Evolutionary conservation across 108 stramenopile genomes (phyloP).

Genomic region (Discostella stelligeroides): DNA sequence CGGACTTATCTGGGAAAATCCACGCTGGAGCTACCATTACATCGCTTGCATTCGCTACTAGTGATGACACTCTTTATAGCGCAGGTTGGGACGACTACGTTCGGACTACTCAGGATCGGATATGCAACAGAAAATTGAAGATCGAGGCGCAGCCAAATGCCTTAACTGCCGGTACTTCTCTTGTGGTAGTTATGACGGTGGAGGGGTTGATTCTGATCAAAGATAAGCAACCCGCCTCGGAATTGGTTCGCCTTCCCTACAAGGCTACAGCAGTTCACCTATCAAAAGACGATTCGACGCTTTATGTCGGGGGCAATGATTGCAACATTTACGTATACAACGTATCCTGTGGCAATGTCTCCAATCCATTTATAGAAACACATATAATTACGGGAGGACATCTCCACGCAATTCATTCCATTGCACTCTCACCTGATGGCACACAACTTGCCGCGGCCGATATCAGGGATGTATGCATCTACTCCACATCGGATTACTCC

Average conservation of each 20-base stretch:
- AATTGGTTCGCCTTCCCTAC: constrained; percentile 60
- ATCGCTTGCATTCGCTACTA: constrained; percentile 50
- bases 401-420: constrained; percentile 79
- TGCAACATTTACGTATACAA: constrained; percentile 88
- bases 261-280: constrained; percentile 76
- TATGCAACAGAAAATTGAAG: constrained; percentile 46
- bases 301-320: constrained; percentile 94
- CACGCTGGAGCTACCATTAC: constrained; percentile 78
- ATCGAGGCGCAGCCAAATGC: constrained; percentile 88
- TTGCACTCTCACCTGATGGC: constrained; percentile 85
- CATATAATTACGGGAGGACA: constrained; percentile 69
- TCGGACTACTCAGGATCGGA: constrained; percentile 46
- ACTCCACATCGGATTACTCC: constrained; percentile 49
- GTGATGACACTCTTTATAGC: constrained; percentile 56
- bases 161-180: constrained; percentile 60
- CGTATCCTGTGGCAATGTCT: constrained; percentile 20
- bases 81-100: constrained; percentile 94
- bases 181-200: constrained; percentile 82
- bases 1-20: constrained; percentile 56
- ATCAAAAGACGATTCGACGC: constrained; percentile 69
- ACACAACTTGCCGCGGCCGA: constrained; percentile 87
- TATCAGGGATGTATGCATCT: constrained; percentile 80
- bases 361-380: constrained; percentile 51
- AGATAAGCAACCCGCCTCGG: constrained; percentile 53
- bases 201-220: constrained; percentile 62